phyloP scores from a whole-genome alignment of 2,329 filamentous ascomycete genomes.

The Domatiomyces catenatus region DNA sequence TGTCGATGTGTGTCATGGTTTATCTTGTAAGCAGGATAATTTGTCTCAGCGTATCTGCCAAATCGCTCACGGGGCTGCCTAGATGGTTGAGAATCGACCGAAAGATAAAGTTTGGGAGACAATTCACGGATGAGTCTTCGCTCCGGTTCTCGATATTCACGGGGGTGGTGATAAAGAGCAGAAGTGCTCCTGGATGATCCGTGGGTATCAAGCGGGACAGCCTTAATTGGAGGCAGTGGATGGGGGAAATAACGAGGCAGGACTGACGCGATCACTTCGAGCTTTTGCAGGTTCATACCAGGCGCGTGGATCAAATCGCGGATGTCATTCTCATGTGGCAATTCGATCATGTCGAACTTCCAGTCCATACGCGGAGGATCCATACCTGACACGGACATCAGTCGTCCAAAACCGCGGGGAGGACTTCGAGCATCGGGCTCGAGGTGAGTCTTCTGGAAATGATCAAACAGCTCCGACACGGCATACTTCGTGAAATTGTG shows the following conservation, averaged over 20 bases:
- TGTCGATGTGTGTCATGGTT: background rate
- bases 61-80: background rate
- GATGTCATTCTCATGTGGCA: constrained; percentile 38
- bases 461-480: constrained; percentile 22
- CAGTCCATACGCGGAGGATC: constrained; percentile 31
- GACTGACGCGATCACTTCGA: background rate
- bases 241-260: background rate
- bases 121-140: background rate
- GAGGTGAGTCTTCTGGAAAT: constrained; percentile 26
- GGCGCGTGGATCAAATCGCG: background rate
- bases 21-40: background rate
- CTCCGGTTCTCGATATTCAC: background rate
- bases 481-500: constrained; percentile 15
- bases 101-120: background rate
- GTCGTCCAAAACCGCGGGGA: constrained; percentile 4
- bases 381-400: constrained; percentile 12
- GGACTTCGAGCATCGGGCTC: constrained; percentile 15
- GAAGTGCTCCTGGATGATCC: background rate
- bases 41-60: background rate
- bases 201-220: background rate
- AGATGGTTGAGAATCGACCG: background rate
- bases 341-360: constrained; percentile 45
- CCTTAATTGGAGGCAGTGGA: background rate
- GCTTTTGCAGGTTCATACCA: background rate
- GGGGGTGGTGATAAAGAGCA: background rate